Percentiles rank a stretch among this genome's conserved stretches.
phyloP scores from a whole-genome alignment of 495 filamentous ascomycete species.

The Aspergillus baeticus region DNA sequence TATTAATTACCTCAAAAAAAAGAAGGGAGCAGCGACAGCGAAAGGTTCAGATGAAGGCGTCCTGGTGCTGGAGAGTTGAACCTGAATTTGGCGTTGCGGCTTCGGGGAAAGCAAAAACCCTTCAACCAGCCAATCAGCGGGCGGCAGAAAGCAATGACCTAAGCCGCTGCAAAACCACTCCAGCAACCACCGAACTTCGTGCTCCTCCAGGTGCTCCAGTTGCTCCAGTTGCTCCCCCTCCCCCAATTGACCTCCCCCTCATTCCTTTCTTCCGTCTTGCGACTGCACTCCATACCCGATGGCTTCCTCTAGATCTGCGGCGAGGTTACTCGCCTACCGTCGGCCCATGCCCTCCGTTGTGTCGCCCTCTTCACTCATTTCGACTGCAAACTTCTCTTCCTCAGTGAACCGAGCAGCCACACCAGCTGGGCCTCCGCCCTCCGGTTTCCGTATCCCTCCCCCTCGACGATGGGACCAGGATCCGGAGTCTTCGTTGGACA shows the following conservation, averaged over 20 bases:
- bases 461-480: slow-evolving; percentile 70
- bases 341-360: slow-evolving; percentile 28
- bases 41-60: slow-evolving; percentile 15
- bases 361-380: slow-evolving; percentile 39
- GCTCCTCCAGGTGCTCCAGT: slow-evolving; percentile 18
- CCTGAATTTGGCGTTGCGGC: slow-evolving; percentile 23
- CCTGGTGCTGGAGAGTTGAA: slow-evolving; percentile 3
- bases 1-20: slow-evolving; percentile 1
- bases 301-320: slow-evolving; percentile 53
- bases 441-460: slow-evolving; percentile 70
- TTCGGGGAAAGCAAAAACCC: slow-evolving; percentile 40
- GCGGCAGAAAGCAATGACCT: slow-evolving; percentile 48
- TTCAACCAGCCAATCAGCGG: slow-evolving; percentile 44
- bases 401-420: slow-evolving; percentile 62
- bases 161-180: slow-evolving; percentile 35
- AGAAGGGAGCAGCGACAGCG: slow-evolving; percentile 19
- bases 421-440: slow-evolving; percentile 71
- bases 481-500: slow-evolving; percentile 70
- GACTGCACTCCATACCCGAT: slow-evolving; percentile 28
- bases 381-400: slow-evolving; percentile 62
- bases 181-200: slow-evolving; percentile 24
- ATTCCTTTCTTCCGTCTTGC: slow-evolving; percentile 17
- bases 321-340: slow-evolving; percentile 52
- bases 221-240: slow-evolving; percentile 19
- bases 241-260: slow-evolving; percentile 23